Percentiles rank a stretch among this genome's conserved stretches.
Evolutionary conservation across 177 flowering plant genomes (phyloP).

Genomic region (Tripterygium wilfordii): DNA sequence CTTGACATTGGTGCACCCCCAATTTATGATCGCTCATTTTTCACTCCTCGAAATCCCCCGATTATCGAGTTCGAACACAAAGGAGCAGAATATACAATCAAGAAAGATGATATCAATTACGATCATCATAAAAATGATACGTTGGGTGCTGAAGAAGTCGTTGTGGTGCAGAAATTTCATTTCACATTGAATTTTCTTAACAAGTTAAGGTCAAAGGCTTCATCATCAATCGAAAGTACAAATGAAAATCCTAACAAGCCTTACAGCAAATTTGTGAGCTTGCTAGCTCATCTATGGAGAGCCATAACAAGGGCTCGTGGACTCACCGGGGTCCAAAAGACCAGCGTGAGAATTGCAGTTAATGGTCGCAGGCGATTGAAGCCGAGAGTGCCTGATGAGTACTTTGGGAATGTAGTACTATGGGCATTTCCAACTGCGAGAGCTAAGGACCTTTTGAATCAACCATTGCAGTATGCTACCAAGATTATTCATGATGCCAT

Average conservation of each 20-base stretch:
- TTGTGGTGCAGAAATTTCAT: slow-evolving; percentile 25
- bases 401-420: slow-evolving; percentile 36
- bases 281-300: slow-evolving; percentile 38
- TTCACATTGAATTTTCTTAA: slow-evolving; percentile 20
- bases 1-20: slow-evolving; percentile 15
- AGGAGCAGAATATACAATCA: slow-evolving; percentile 22
- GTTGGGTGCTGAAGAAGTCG: slow-evolving; percentile 7
- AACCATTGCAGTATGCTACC: slow-evolving; percentile 19
- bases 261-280: slow-evolving; percentile 32
- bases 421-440: slow-evolving; percentile 34
- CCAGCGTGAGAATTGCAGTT: slow-evolving; percentile 23
- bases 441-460: slow-evolving; percentile 20
- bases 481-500: slow-evolving; percentile 28
- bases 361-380: slow-evolving; percentile 31
- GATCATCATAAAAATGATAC: background rate
- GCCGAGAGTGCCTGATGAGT: slow-evolving; percentile 24
- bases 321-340: slow-evolving; percentile 18
- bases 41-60: slow-evolving; percentile 27
- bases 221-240: background rate
- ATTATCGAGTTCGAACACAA: slow-evolving; percentile 22
- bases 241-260: slow-evolving; percentile 7
- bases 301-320: slow-evolving; percentile 28
- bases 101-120: slow-evolving; percentile 3
- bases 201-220: slow-evolving; percentile 28
- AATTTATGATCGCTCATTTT: slow-evolving; percentile 21